Conservation (phyloP, 2,329 filamentous ascomycete genomes). For the Cytospora piceae region DNA sequence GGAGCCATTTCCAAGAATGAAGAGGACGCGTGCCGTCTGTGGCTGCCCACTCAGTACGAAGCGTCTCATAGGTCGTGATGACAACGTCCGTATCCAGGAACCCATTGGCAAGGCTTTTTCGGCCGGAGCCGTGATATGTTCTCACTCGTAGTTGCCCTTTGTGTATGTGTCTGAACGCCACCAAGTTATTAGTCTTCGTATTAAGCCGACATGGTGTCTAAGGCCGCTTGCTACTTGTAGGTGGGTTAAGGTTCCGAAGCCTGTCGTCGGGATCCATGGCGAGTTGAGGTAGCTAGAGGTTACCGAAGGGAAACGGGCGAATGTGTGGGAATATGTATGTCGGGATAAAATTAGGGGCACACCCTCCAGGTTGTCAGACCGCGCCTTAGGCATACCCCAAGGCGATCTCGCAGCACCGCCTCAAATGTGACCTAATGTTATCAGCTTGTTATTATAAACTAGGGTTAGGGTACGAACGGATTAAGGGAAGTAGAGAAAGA, state of each 20-base stretch:
- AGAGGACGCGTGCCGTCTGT: not conserved
- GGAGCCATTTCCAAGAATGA: constrained; percentile 35
- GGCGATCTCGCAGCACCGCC: too few relatives aligned
- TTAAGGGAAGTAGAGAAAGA: too few relatives aligned
- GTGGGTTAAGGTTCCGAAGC: not conserved
- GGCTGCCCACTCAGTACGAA: constrained; percentile 34
- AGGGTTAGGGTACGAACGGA: too few relatives aligned
- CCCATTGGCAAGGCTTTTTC: constrained; percentile 16
- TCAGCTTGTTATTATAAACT: too few relatives aligned
- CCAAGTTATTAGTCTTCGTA: not conserved
- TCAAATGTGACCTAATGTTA: too few relatives aligned
- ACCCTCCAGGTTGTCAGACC: too few relatives aligned
- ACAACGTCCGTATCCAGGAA: constrained; percentile 36
- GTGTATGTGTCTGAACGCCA: constrained; percentile 8
- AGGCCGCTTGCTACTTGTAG: constrained; percentile 6
- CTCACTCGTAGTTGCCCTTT: not conserved
- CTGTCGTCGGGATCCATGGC: not conserved
- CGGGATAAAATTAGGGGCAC: too few relatives aligned
- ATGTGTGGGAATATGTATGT: too few relatives aligned
- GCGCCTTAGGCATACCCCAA: too few relatives aligned
- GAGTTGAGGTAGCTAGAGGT: too few relatives aligned
- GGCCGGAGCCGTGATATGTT: constrained; percentile 34
- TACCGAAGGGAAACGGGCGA: not conserved
- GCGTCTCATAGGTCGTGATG: constrained; percentile 40
- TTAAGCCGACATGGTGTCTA: not conserved